These are phyloP conservation scores for Rhizopogon sp. DNA, from an alignment of 768 basidiomycete genomes.

Conservation along the genomic window DNA sequence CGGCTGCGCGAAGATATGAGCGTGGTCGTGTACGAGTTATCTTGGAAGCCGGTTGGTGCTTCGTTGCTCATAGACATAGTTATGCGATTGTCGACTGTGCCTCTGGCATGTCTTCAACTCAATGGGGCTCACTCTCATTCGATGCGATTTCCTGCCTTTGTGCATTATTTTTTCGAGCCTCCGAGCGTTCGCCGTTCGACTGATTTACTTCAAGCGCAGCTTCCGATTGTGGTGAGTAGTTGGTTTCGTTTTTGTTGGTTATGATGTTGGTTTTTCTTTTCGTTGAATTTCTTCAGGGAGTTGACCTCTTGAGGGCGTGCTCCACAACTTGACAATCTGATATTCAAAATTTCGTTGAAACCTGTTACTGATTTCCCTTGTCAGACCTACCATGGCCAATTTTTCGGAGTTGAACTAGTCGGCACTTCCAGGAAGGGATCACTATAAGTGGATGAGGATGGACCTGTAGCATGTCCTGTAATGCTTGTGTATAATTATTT, in stretches of 20 bases:
- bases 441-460: too few relatives aligned
- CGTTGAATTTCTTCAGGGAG: constrained; percentile 94
- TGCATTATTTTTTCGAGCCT: constrained; percentile 44
- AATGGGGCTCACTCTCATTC: constrained; percentile 91
- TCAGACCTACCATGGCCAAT: background rate
- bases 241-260: constrained; percentile 13
- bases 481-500: too few relatives aligned
- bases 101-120: constrained; percentile 52
- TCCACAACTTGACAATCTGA: constrained; percentile 67
- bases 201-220: constrained; percentile 10
- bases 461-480: too few relatives aligned
- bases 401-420: too few relatives aligned
- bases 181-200: constrained; percentile 49
- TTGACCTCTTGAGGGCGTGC: constrained; percentile 67
- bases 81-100: constrained; percentile 68
- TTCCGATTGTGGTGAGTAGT: constrained; percentile 17
- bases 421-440: too few relatives aligned
- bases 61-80: constrained; percentile 86
- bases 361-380: constrained; percentile 6
- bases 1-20: constrained; percentile 76
- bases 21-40: constrained; percentile 44
- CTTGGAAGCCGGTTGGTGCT: constrained; percentile 32
- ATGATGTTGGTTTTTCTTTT: constrained; percentile 52
- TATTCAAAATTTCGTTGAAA: background rate
- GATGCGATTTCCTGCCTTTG: constrained; percentile 33